A percentile compares a stretch with the other conserved stretches of the same genome.
These are phyloP conservation scores for Tricholoma bakamatsutake DNA, from an alignment of 768 basidiomycete genomes.

Conservation along the genomic window DNA sequence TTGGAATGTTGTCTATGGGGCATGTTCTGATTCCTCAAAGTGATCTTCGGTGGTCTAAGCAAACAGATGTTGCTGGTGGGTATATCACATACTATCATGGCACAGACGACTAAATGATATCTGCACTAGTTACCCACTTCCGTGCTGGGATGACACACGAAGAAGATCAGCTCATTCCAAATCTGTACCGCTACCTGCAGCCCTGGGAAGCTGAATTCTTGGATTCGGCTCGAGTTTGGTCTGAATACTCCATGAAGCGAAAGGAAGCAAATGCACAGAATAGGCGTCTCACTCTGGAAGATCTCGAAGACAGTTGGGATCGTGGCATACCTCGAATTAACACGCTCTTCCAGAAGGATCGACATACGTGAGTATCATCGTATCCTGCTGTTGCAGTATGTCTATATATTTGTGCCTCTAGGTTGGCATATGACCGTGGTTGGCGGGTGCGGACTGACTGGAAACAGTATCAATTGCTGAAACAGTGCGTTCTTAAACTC, in stretches of 20 bases:
- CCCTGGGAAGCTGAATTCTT: constrained; percentile 98
- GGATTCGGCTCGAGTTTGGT: constrained; percentile 98
- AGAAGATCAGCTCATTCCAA: constrained; percentile 93
- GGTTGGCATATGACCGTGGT: constrained; percentile 95
- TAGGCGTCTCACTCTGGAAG: constrained; percentile 92
- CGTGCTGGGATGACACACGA: constrained; percentile 97
- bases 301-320: constrained; percentile 98
- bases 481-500: constrained; percentile 53
- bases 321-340: constrained; percentile 98
- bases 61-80: constrained; percentile 88
- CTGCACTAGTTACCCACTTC: constrained; percentile 83
- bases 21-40: constrained; percentile 98
- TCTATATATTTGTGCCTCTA: constrained; percentile 21
- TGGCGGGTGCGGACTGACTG: constrained; percentile 98
- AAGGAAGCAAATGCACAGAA: constrained; percentile 99
- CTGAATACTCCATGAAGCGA: constrained; percentile 98
- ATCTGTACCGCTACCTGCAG: constrained; percentile 93
- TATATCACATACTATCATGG: background rate
- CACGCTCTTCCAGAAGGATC: constrained; percentile 97
- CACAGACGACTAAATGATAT: background rate
- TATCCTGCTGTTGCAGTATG: background rate
- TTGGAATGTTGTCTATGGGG: constrained; percentile 99
- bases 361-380: constrained; percentile 63
- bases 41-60: constrained; percentile 96
- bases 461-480: constrained; percentile 94